Evolutionary conservation across 2,329 filamentous ascomycete species (phyloP), one percentile per base, ranked within the genome.

Genomic region (Mollisia scopiformis): DNA sequence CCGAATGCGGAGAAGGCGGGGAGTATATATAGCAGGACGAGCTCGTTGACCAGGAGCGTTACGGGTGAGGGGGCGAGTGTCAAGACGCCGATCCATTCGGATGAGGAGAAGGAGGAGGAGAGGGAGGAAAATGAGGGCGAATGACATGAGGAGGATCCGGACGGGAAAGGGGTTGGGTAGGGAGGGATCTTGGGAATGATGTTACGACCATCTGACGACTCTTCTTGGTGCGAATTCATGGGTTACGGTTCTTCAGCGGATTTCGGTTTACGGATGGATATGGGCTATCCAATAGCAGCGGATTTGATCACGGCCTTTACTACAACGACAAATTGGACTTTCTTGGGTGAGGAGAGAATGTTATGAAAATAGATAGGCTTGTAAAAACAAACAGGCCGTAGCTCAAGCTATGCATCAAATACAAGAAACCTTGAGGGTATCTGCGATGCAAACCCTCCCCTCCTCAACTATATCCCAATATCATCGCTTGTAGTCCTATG

Each of bases 31-130:
- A 62, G 53, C 13, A 62, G 67, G 23, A 63, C 58, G 21, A 66
- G 57, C 52, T 69, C 65, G 63, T 57, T 70, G 62, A 69, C 64
- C 11, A 59, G 64, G 56, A 62, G 56, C 46, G 54, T 69, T 25
- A 61, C 64, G 41, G 64, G 64, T 7, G 64, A 64, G 57, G 63
- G 59, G 8, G n/a, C 31, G 2, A 46, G 28, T 60, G 27, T 43
- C 16, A 41, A 37, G 46, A 53, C 30, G 28, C 37, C 35, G 33
- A 58, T 33, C 14, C 35, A 53, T 27, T 55, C 51, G 7, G 52
- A 28, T 25, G 61, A 52, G n/a, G 28, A 37, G 16, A 50, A 57
- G 11, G 56, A 62, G 28, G 27, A 21, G 51, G 33, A 47, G 51
- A 39, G 54, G 37, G 47, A 49, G 37, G 52, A 50, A 21, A 25